Evolutionary conservation across 164 flowering plant species (phyloP).

Genomic region (Nymphaea thermarum): DNA sequence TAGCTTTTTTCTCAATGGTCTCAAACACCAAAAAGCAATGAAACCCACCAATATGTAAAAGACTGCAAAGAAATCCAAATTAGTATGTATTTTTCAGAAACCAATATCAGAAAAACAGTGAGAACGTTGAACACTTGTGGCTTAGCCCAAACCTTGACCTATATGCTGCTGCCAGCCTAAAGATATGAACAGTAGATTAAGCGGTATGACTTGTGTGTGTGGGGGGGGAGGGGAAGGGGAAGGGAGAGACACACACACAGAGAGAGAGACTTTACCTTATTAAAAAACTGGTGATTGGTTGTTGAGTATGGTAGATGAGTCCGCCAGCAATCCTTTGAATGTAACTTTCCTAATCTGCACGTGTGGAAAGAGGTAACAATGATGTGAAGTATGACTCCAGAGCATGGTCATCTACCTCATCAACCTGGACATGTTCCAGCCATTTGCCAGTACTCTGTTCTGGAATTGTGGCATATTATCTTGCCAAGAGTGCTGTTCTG

Average conservation of each 20-base stretch:
- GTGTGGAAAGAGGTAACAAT: conserved; percentile 55
- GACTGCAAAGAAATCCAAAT: background rate
- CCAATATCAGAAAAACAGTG: background rate
- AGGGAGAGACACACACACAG: no score
- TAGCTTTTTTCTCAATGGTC: no score
- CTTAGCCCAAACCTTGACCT: conserved; percentile 54
- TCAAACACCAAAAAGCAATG: background rate
- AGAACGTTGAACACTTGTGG: background rate
- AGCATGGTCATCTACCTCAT: conserved; percentile 34
- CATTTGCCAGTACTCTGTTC: conserved; percentile 53
- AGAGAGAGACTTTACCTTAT: conserved; percentile 34
- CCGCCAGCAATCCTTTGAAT: conserved; percentile 79
- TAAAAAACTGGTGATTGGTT: conserved; percentile 61
- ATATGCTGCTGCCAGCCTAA: conserved; percentile 64
- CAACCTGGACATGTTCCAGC: conserved; percentile 34
- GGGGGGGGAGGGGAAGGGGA: no score
- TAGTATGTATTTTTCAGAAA: no score
- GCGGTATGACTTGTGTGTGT: conserved; percentile 72
- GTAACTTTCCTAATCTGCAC: conserved; percentile 67
- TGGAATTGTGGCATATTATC: conserved; percentile 44
- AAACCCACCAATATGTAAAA: background rate
- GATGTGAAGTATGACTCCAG: conserved; percentile 45
- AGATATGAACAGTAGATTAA: conserved; percentile 63
- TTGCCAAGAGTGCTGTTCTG: conserved; percentile 48
- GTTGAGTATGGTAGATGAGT: conserved; percentile 35